phyloP scores from a whole-genome alignment of 768 basidiomycete genomes.

The Lactifluus subvellereus region DNA sequence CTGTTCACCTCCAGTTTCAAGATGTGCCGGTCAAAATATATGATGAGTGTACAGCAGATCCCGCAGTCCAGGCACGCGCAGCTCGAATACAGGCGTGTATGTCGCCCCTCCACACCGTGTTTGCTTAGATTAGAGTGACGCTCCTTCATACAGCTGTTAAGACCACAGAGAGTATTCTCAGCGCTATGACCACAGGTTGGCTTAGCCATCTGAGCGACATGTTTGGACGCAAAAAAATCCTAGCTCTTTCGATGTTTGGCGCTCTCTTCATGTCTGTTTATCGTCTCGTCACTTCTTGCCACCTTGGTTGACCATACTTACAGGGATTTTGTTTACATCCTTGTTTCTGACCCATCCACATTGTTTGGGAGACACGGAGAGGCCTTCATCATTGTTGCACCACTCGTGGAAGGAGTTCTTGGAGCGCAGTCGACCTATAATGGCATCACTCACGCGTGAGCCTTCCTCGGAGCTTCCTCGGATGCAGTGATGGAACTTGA shows the following conservation, averaged over 20 bases:
- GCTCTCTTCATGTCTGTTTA: constrained; percentile 24
- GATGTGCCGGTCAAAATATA: neutral
- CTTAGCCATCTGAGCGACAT: constrained; percentile 23
- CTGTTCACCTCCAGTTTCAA: constrained; percentile 9
- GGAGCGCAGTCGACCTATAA: constrained; percentile 25
- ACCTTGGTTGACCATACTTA: neutral
- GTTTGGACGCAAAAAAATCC: constrained; percentile 23
- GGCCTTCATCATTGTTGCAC: constrained; percentile 23
- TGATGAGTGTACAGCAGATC: constrained; percentile 22
- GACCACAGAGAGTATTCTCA: constrained; percentile 25
- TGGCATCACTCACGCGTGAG: constrained; percentile 24
- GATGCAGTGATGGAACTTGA: neutral
- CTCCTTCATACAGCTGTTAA: constrained; percentile 18
- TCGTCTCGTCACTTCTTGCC: neutral
- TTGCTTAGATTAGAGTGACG: neutral
- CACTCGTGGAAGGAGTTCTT: constrained; percentile 24
- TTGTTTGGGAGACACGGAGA: constrained; percentile 21
- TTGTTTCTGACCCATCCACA: constrained; percentile 20
- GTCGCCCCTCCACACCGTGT: constrained; percentile 1
- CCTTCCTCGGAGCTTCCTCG: neutral
- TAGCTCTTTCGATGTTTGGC: constrained; percentile 23
- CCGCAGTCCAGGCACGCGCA: constrained; percentile 23
- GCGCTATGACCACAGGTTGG: constrained; percentile 25
- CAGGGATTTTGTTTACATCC: constrained; percentile 26
- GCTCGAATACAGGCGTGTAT: constrained; percentile 25